A percentile compares a stretch with the other conserved stretches of the same genome.
phyloP scores from a whole-genome alignment of 2,329 filamentous ascomycete genomes.

The Phialophora tarda region DNA sequence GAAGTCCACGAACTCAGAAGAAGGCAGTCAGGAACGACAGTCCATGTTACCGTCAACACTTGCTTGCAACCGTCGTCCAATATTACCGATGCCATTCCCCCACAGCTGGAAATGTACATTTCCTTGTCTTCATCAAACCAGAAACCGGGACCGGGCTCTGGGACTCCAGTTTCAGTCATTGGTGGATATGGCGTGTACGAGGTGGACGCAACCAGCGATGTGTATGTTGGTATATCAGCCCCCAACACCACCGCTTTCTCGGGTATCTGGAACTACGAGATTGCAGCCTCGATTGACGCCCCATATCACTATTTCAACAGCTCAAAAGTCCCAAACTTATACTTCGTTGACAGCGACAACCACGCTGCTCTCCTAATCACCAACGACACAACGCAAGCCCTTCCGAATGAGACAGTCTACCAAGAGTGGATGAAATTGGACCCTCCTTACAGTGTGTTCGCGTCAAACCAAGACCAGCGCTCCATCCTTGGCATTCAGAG shows the following conservation, averaged over 20 bases:
- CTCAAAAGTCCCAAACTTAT: conserved; percentile 62
- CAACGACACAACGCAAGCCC: conserved; percentile 67
- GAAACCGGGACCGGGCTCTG: conserved; percentile 66
- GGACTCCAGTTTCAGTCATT: conserved; percentile 59
- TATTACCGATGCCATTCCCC: conserved; percentile 59
- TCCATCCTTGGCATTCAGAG: conserved; percentile 71
- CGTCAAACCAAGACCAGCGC: conserved; percentile 64
- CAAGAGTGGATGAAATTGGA: conserved; percentile 63
- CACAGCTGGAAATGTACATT: conserved; percentile 79
- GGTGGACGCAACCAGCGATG: conserved; percentile 65
- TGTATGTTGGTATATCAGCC: conserved; percentile 79
- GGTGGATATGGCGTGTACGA: conserved; percentile 73
- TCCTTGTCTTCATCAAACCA: conserved; percentile 69
- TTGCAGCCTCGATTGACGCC: conserved; percentile 80
- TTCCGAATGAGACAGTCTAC: conserved; percentile 55
- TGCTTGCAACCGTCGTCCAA: conserved; percentile 75
- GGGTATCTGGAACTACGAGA: conserved; percentile 76
- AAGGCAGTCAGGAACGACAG: conserved; percentile 32
- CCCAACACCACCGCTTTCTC: conserved; percentile 67
- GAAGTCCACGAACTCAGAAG: conserved; percentile 31
- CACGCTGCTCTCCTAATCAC: conserved; percentile 79
- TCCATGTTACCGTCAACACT: conserved; percentile 86
- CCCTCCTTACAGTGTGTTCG: conserved; percentile 77
- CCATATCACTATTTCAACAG: conserved; percentile 66
- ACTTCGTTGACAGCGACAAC: conserved; percentile 84